Evolutionary conservation across 2,329 filamentous ascomycete species (phyloP).

Genomic region (Bipolaris gigantea): DNA sequence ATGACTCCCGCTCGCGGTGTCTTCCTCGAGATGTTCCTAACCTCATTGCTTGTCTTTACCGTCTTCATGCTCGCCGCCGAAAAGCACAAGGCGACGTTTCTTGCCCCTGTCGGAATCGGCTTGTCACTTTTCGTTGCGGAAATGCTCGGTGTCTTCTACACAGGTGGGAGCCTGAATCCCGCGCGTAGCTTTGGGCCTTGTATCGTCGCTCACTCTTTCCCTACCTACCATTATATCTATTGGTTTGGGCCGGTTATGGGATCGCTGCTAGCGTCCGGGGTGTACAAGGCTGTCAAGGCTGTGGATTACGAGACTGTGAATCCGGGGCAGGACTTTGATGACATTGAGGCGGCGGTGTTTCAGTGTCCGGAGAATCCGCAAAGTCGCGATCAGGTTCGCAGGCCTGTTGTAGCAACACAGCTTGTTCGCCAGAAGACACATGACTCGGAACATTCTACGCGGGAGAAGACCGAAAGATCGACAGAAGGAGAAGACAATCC

Average conservation of each 20-base stretch:
- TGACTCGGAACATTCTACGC: constrained; percentile 4
- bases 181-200: constrained; percentile 48
- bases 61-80: constrained; percentile 68
- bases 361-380: constrained; percentile 32
- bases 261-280: constrained; percentile 41
- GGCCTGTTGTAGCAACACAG: constrained; percentile 38
- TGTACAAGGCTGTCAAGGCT: constrained; percentile 47
- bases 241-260: constrained; percentile 46
- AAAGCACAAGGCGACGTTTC: constrained; percentile 71
- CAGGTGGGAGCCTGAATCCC: constrained; percentile 49
- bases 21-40: constrained; percentile 48
- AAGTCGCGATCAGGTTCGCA: constrained; percentile 29
- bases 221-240: constrained; percentile 49
- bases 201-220: constrained; percentile 44
- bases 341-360: constrained; percentile 41
- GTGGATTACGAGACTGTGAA: constrained; percentile 50
- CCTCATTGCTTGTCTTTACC: constrained; percentile 45
- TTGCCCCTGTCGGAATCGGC: constrained; percentile 73
- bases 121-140: constrained; percentile 67
- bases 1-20: constrained; percentile 39
- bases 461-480: too few relatives aligned
- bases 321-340: constrained; percentile 46
- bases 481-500: too few relatives aligned
- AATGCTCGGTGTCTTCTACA: constrained; percentile 51
- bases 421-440: constrained; percentile 13